Evolutionary conservation across 2,329 filamentous ascomycete species (phyloP).

Genomic region (Blastomyces emzantsi): DNA sequence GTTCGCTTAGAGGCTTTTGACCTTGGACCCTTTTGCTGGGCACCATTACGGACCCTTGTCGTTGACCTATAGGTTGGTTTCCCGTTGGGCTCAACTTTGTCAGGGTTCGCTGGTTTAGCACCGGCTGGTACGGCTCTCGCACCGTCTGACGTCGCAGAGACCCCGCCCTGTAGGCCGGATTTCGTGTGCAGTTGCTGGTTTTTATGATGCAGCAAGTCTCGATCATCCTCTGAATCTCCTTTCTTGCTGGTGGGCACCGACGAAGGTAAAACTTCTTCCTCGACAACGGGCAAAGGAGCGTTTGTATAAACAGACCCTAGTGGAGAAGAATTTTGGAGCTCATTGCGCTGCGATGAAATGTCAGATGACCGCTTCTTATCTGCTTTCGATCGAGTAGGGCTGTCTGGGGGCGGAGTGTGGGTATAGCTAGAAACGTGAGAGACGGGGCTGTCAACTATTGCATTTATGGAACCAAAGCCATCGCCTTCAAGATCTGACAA

Average conservation of each 20-base stretch:
- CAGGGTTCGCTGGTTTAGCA: not conserved
- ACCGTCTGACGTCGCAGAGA: not conserved
- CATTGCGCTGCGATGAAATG: not conserved
- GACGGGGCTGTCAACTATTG: constrained; percentile 29
- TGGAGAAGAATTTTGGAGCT: not conserved
- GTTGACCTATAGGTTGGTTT: not conserved
- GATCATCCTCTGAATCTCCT: not conserved
- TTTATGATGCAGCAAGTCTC: not conserved
- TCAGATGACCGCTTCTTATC: not conserved
- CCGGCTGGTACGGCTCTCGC: not conserved
- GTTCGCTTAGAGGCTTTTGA: not conserved
- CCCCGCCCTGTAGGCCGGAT: not conserved
- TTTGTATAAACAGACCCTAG: not conserved
- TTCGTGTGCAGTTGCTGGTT: not conserved
- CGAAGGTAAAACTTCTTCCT: not conserved
- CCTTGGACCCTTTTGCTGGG: not conserved
- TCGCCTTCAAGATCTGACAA: constrained; percentile 31
- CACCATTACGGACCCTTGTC: not conserved
- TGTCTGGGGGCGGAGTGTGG: constrained; percentile 5
- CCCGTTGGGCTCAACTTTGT: not conserved
- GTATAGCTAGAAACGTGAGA: constrained; percentile 5
- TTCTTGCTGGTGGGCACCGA: not conserved
- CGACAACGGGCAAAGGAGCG: not conserved
- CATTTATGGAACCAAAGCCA: constrained; percentile 43
- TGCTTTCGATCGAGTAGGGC: not conserved